phyloP scores from a whole-genome alignment of 2,329 filamentous ascomycete species.

The Verticillium klebahnii region DNA sequence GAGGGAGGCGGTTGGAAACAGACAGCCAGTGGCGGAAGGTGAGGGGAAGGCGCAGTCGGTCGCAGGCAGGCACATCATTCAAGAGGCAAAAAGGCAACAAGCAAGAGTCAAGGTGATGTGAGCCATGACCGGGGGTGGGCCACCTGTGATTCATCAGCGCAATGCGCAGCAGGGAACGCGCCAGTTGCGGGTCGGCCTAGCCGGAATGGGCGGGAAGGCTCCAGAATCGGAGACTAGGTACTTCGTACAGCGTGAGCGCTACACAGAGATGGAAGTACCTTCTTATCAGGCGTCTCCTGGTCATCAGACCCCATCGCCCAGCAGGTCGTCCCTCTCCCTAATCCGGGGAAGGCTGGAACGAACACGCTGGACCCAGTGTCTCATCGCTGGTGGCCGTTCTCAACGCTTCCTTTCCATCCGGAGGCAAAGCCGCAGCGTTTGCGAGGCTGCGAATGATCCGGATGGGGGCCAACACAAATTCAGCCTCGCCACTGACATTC shows the following conservation, averaged over 20 bases:
- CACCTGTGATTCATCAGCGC: slow-evolving; percentile 6
- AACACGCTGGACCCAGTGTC: background rate
- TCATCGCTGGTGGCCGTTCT: background rate
- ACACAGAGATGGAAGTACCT: slow-evolving; percentile 17
- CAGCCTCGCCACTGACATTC: background rate
- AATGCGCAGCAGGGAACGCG: slow-evolving; percentile 1
- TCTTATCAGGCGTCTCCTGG: background rate
- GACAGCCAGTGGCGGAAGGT: background rate
- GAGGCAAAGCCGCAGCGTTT: background rate
- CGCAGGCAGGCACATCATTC: background rate
- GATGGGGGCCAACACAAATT: background rate
- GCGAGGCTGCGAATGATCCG: background rate
- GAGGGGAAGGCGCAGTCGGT: slow-evolving; percentile 1
- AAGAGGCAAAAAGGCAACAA: background rate
- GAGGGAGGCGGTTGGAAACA: background rate
- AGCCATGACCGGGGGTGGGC: slow-evolving; percentile 1
- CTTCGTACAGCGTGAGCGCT: background rate
- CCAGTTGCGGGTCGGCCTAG: background rate
- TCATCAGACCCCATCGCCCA: background rate
- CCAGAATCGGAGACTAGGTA: slow-evolving; percentile 9
- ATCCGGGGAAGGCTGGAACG: background rate
- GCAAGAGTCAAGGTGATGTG: background rate
- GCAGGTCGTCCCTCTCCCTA: background rate
- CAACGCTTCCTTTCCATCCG: background rate
- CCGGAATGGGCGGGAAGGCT: slow-evolving; percentile 7